Evolutionary conservation across 805 yeast genomes (phyloP).

Genomic region (Deakozyma indianensis): DNA sequence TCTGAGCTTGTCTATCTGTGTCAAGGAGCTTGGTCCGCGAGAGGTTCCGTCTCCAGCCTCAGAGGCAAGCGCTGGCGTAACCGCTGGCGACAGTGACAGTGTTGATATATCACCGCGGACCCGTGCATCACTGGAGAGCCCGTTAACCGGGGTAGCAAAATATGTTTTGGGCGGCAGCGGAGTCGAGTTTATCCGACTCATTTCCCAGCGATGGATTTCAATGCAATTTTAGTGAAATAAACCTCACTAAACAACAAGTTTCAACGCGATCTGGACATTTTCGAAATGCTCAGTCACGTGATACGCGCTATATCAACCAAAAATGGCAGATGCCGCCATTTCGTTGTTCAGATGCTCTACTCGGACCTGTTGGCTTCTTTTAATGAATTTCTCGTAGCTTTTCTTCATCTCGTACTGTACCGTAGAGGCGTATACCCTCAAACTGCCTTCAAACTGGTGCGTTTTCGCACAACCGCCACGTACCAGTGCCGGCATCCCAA

Average conservation of each 20-base stretch:
- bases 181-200: background rate
- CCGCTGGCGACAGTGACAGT: background rate
- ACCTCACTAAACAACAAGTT: no score
- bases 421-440: slow-evolving; percentile 38
- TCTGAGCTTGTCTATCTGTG: slow-evolving; percentile 75
- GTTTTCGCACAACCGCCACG: slow-evolving; percentile 30
- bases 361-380: slow-evolving; percentile 12
- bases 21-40: background rate
- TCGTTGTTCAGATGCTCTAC: no score
- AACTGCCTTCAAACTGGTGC: slow-evolving; percentile 30
- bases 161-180: background rate
- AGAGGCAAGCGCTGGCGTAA: background rate
- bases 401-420: slow-evolving; percentile 42
- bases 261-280: no score
- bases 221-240: no score
- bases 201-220: no score
- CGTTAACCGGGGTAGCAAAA: background rate
- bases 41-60: background rate
- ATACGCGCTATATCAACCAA: no score
- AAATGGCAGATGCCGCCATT: no score
- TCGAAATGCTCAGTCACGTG: no score
- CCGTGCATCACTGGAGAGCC: background rate
- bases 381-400: slow-evolving; percentile 35
- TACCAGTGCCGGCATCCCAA: slow-evolving; percentile 32
- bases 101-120: background rate